Evolutionary conservation across 768 basidiomycete species (phyloP), one percentile per base, ranked within the genome.

Genomic region (Russula abietina): DNA sequence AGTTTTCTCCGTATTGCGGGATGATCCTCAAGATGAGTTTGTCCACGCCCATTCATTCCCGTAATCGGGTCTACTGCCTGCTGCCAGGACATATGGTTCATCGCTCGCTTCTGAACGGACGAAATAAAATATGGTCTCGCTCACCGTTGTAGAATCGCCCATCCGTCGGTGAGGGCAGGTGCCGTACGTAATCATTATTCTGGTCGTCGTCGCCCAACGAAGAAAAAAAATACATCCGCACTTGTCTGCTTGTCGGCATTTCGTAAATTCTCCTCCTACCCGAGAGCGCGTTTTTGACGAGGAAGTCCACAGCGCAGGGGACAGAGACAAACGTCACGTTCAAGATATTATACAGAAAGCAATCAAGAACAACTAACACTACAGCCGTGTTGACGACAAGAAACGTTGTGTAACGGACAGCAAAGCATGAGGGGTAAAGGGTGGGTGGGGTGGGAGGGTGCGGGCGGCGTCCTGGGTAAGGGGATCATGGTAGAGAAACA

Each of bases 291-390:
- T n/a, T n/a, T n/a, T n/a, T n/a, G 36, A 11, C 22, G 45, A 46
- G 11, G 11, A n/a, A n/a, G 43, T 30, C 4, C 43, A 14, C 33
- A 11, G 16, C 14, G 14, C n/a, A 8, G 9, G n/a, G 43, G n/a
- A n/a, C 12, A 22, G 17, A 19, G 7, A 26, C 19, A 24, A 22
- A 36, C 12, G 12, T 36, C 36, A 39, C n/a, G 32, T 54, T 30
- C 28, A 30, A n/a, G 33, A 38, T 55, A 28, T 28, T 48, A 55
- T 55, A 61, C 53, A 55, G 19, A 38, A 39, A 61, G 33, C 19
- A 55, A 39, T 24, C 33, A 61, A 60, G 32, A 55, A 26, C 26
- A 24, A 45, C 41, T 61, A 61, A 61, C 54, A 61, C 53, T 61
- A 61, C 53, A 61, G 28, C 36, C 55, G 22, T 55, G 52, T 36